Evolutionary conservation across 768 basidiomycete species (phyloP), one percentile per base, ranked within the genome.

Genomic region (Mycena floridula): DNA sequence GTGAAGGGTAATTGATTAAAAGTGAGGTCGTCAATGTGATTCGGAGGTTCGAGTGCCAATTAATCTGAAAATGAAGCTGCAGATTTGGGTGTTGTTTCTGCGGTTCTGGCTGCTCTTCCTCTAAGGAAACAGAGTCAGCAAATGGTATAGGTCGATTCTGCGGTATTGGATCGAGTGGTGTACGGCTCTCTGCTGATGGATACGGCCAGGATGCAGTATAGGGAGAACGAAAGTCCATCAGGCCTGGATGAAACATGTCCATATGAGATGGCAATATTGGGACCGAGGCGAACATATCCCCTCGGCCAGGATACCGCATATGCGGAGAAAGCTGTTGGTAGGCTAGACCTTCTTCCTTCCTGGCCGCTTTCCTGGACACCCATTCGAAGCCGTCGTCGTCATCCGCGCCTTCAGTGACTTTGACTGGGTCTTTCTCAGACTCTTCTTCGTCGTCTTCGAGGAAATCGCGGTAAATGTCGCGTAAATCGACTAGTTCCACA

Each of bases 1-100:
- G 85, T 0, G 92, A 92, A 5, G 96, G 96, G 61, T 98, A 97
- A 65, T 99, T 96, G 64, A 99, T 93, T 49, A 93, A 78, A 22
- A 98, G 75, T 7, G 91, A 94, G 0, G 96, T 98, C 24, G 89
- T 82, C 44, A 99, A 74, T 7, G 88, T 89, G 53, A 99, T 72
- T 13, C 88, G 84, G 7, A 98, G 72, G 61, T 96, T 83, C 8
- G 94, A 90, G 42, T 83, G 77, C 82, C 95, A 95, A 25, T 78
- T 74, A 36, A 97, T 67, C 54, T 83, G 81, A 0, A 99, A 69
- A 59, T 97, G 93, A 3, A 96, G 63, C 59, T 99, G 96, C 23
- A 98, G 69, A 59, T 94, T 87, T 2, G 89, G 81, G 37, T 72
- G 66, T 58, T 41, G 54, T 55, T 44, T 62, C 24, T 59, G 60